These are phyloP conservation scores for Hypericum androsaemum DNA, from an alignment of 345 rosid species.

Conservation along the genomic window DNA sequence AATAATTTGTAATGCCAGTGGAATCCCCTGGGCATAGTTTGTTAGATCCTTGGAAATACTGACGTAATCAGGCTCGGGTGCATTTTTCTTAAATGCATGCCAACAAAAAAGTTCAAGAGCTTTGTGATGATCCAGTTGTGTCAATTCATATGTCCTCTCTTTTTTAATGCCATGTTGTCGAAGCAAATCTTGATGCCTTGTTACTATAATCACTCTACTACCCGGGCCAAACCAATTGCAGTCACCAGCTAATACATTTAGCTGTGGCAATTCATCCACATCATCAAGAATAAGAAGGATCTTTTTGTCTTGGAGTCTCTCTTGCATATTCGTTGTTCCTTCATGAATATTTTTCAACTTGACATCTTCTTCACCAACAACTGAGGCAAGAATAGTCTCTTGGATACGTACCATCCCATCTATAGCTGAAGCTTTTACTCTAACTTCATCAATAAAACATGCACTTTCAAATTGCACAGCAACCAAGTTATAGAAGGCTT, in stretches of 20 bases:
- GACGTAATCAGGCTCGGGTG: neutral
- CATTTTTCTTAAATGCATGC: neutral
- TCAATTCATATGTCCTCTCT: neutral
- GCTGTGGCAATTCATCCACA: conserved; percentile 6
- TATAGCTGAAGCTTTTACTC: no score
- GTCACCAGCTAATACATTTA: neutral
- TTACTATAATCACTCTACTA: conserved; percentile 4
- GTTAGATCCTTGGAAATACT: neutral
- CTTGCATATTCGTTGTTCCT: no score
- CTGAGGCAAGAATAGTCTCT: no score
- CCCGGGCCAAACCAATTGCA: conserved; percentile 1
- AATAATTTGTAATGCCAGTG: neutral
- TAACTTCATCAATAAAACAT: no score
- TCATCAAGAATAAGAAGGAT: conserved; percentile 11
- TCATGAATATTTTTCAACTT: no score
- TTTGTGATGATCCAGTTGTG: neutral
- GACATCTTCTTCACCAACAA: no score
- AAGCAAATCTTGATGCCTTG: conserved; percentile 2
- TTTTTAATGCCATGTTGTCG: neutral
- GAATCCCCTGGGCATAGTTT: conserved; percentile 1
- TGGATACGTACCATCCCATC: no score
- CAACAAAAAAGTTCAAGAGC: neutral
- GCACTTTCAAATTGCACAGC: no score
- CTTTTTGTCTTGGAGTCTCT: neutral
- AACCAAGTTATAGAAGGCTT: no score